These are phyloP conservation scores for Cyberlindnera subsufficiens DNA, from an alignment of 805 yeast species.

Conservation along the genomic window DNA sequence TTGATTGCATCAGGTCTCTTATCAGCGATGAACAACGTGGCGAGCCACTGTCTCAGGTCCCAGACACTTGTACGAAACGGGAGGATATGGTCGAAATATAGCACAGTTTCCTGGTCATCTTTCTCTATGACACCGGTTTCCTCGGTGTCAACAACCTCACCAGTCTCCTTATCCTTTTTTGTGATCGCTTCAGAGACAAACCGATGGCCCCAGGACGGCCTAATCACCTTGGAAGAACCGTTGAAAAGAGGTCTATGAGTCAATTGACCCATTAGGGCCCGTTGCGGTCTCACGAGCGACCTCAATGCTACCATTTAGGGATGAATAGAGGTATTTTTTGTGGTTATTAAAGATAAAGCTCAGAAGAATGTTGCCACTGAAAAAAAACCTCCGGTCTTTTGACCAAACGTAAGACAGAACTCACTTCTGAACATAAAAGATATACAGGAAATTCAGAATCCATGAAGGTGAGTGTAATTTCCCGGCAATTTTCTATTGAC, in stretches of 20 bases:
- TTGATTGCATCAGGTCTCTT: slow-evolving; percentile 34
- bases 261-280: neutral
- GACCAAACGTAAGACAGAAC: too few relatives aligned
- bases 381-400: too few relatives aligned
- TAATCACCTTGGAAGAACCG: neutral
- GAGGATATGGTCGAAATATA: slow-evolving; percentile 52
- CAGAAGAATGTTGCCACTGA: too few relatives aligned
- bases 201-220: slow-evolving; percentile 12
- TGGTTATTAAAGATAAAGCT: too few relatives aligned
- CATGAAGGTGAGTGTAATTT: too few relatives aligned
- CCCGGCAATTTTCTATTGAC: neutral
- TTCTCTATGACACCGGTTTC: slow-evolving; percentile 54
- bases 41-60: slow-evolving; percentile 41
- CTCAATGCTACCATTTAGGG: neutral
- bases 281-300: neutral
- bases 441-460: too few relatives aligned
- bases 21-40: slow-evolving; percentile 30
- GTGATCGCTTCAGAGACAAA: slow-evolving; percentile 35
- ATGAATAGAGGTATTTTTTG: neutral
- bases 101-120: slow-evolving; percentile 40
- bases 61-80: slow-evolving; percentile 39
- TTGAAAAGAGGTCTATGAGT: neutral
- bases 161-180: slow-evolving; percentile 41
- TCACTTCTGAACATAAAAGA: too few relatives aligned
- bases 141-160: slow-evolving; percentile 48